A percentile compares a stretch with the other conserved stretches of the same genome.
Conservation (phyloP, 768 basidiomycete species). For the Trametes villosa region DNA sequence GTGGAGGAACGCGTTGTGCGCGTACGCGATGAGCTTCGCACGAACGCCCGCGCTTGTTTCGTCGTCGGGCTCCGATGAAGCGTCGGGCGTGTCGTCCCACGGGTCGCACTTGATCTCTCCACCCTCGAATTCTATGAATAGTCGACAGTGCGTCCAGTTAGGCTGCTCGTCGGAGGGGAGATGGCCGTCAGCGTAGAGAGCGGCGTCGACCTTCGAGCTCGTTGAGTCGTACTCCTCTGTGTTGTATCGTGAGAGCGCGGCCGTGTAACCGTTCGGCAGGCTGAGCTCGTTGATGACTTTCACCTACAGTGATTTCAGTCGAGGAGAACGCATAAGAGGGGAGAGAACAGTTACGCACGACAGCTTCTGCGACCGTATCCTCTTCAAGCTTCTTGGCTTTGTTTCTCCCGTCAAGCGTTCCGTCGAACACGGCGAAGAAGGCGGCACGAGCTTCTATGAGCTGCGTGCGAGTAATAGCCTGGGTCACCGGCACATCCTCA, state of each 20-base stretch:
- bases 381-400: too few species aligned
- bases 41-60: not conserved
- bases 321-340: too few species aligned
- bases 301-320: too few species aligned
- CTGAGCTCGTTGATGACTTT: too few species aligned
- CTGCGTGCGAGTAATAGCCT: too few species aligned
- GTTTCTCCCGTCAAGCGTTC: too few species aligned
- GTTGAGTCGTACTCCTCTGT: too few species aligned
- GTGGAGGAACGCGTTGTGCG: not conserved
- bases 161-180: not conserved
- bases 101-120: not conserved
- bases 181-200: not conserved
- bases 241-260: too few species aligned
- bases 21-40: constrained; percentile 4
- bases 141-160: constrained; percentile 1
- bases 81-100: not conserved
- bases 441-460: not conserved
- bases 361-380: too few species aligned
- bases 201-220: too few species aligned
- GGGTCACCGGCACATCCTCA: not conserved
- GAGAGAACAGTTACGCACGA: too few species aligned
- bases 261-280: too few species aligned
- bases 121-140: not conserved
- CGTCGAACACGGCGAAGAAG: not conserved
- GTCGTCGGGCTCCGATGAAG: not conserved